Evolutionary conservation across 805 yeast species (phyloP).

Genomic region (Candida morakotiae): DNA sequence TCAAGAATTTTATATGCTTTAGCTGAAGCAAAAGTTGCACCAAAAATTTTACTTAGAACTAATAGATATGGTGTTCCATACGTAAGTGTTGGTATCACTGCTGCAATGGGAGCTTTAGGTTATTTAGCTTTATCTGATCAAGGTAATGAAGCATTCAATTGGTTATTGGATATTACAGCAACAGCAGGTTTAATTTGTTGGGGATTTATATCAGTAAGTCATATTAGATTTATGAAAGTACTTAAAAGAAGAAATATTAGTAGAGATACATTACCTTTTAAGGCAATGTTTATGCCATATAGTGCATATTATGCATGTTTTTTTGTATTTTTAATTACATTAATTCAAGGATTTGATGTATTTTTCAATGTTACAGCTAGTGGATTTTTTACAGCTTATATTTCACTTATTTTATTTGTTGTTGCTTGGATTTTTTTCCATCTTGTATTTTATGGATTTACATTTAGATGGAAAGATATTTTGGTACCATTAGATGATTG

Average conservation of each 20-base stretch:
- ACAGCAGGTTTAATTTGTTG: slow-evolving; percentile 74
- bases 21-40: slow-evolving; percentile 57
- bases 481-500: slow-evolving; percentile 52
- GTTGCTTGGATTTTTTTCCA: slow-evolving; percentile 55
- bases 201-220: slow-evolving; percentile 62
- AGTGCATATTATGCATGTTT: slow-evolving; percentile 60
- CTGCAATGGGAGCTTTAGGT: slow-evolving; percentile 61
- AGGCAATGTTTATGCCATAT: slow-evolving; percentile 65
- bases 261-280: slow-evolving; percentile 69
- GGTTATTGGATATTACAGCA: slow-evolving; percentile 74
- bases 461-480: slow-evolving; percentile 24
- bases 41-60: slow-evolving; percentile 44
- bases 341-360: slow-evolving; percentile 69
- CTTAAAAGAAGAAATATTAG: slow-evolving; percentile 59
- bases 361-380: slow-evolving; percentile 55
- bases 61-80: slow-evolving; percentile 61
- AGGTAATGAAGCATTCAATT: slow-evolving; percentile 59
- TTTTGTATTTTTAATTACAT: slow-evolving; percentile 50
- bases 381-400: slow-evolving; percentile 65
- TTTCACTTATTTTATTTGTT: slow-evolving; percentile 61
- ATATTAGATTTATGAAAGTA: slow-evolving; percentile 66
- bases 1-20: slow-evolving; percentile 66
- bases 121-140: slow-evolving; percentile 51
- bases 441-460: slow-evolving; percentile 42
- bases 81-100: slow-evolving; percentile 51